phyloP scores from a whole-genome alignment of 2,329 filamentous ascomycete species.

The Fusarium siculi region DNA sequence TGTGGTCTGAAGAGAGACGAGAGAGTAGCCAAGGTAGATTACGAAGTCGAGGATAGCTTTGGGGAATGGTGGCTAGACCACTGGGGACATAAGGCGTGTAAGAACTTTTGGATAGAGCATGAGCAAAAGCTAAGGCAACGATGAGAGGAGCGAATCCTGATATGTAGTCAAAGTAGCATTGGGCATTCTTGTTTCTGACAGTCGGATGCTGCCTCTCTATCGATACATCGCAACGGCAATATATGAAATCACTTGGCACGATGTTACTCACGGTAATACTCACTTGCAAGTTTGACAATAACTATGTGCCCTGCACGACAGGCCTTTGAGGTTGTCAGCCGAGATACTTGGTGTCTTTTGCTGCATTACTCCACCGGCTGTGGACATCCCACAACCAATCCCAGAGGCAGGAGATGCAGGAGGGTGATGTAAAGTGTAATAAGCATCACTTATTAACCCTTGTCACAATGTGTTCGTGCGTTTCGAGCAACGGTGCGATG shows the following conservation, averaged over 20 bases:
- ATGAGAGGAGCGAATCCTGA: slow-evolving; percentile 49
- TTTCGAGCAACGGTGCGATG: neutral
- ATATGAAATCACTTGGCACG: neutral
- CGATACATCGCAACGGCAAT: neutral
- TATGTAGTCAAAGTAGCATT: neutral
- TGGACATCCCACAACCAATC: slow-evolving; percentile 21
- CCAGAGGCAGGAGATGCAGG: neutral
- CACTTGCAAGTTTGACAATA: neutral
- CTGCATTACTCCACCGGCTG: slow-evolving; percentile 23
- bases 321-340: neutral
- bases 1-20: slow-evolving; percentile 92
- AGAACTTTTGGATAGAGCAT: slow-evolving; percentile 86
- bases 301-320: slow-evolving; percentile 4
- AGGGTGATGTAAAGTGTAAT: slow-evolving; percentile 14
- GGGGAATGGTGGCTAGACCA: slow-evolving; percentile 97
- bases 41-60: slow-evolving; percentile 87
- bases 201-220: neutral
- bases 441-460: slow-evolving; percentile 2
- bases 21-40: slow-evolving; percentile 78
- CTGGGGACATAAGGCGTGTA: slow-evolving; percentile 83
- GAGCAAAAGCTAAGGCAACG: slow-evolving; percentile 75
- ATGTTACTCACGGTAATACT: neutral
- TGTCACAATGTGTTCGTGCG: neutral
- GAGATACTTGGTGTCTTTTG: slow-evolving; percentile 16
- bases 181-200: neutral